phyloP scores from a whole-genome alignment of 2,329 filamentous ascomycete genomes.

The Curvularia spicifera region DNA sequence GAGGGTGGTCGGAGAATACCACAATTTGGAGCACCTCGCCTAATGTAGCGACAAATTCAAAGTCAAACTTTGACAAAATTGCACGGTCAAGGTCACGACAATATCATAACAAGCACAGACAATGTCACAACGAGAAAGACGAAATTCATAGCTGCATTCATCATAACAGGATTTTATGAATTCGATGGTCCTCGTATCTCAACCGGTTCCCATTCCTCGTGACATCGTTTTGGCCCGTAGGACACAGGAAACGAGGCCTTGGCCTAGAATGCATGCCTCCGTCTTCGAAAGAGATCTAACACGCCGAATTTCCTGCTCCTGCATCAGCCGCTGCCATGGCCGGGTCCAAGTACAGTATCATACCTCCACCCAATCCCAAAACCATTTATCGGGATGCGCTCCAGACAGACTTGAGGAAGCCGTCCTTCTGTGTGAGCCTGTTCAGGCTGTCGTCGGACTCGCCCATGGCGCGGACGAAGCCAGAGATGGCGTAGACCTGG shows the following conservation, averaged over 20 bases:
- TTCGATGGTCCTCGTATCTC: constrained; percentile 41
- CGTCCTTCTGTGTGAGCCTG: constrained; percentile 93
- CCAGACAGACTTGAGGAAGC: constrained; percentile 97
- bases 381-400: constrained; percentile 66
- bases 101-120: neutral
- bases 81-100: neutral
- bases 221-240: constrained; percentile 37
- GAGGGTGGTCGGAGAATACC: too few species aligned
- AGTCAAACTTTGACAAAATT: neutral
- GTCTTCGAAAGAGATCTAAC: constrained; percentile 34
- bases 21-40: too few species aligned
- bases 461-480: constrained; percentile 96
- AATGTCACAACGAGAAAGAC: neutral
- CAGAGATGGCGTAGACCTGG: constrained; percentile 96
- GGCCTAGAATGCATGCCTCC: constrained; percentile 40
- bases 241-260: constrained; percentile 38
- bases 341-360: constrained; percentile 2
- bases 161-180: constrained; percentile 31
- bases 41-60: too few species aligned
- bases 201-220: constrained; percentile 42
- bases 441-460: constrained; percentile 98
- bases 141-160: constrained; percentile 9
- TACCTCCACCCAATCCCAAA: constrained; percentile 41
- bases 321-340: constrained; percentile 22
- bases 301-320: constrained; percentile 38